These are phyloP conservation scores for Leptographium lundbergii DNA, from an alignment of 2,329 filamentous ascomycete species.

Conservation along the genomic window DNA sequence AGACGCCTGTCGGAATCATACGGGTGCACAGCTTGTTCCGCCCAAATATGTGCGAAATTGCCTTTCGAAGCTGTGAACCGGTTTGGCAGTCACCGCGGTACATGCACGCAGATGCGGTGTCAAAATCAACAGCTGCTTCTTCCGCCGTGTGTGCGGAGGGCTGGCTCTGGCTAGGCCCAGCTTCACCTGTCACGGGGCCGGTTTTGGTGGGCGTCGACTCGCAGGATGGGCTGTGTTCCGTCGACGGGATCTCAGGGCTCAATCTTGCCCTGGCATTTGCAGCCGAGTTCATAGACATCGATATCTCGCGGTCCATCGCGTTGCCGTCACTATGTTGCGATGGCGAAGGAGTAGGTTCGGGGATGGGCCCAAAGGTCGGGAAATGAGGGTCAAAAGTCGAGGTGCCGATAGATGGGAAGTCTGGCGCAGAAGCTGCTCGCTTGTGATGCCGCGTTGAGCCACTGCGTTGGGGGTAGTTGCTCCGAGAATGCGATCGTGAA, in stretches of 20 bases:
- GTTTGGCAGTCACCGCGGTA: slow-evolving; percentile 46
- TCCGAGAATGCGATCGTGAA: not conserved
- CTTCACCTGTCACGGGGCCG: not conserved
- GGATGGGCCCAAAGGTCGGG: slow-evolving; percentile 14
- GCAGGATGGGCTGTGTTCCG: not conserved
- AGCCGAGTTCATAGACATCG: not conserved
- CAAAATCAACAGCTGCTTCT: slow-evolving; percentile 4
- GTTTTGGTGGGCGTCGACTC: not conserved
- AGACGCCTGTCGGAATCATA: slow-evolving; percentile 54
- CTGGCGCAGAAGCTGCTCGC: slow-evolving; percentile 35
- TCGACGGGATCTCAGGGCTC: not conserved
- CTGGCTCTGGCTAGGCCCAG: not conserved
- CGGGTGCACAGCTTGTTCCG: slow-evolving; percentile 70
- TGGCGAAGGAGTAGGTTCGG: slow-evolving; percentile 17
- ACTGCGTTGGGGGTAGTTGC: slow-evolving; percentile 12
- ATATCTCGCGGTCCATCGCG: slow-evolving; percentile 6
- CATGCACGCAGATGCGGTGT: slow-evolving; percentile 29
- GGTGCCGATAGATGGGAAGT: slow-evolving; percentile 22
- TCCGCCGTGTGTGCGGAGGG: not conserved
- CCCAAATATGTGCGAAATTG: slow-evolving; percentile 71
- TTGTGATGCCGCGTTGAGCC: slow-evolving; percentile 27
- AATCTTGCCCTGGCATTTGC: not conserved
- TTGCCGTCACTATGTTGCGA: slow-evolving; percentile 13
- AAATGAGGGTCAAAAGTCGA: slow-evolving; percentile 11
- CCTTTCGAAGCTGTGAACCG: slow-evolving; percentile 53